phyloP scores from a whole-genome alignment of 257 asterid species.

The Jasminum sambac region DNA sequence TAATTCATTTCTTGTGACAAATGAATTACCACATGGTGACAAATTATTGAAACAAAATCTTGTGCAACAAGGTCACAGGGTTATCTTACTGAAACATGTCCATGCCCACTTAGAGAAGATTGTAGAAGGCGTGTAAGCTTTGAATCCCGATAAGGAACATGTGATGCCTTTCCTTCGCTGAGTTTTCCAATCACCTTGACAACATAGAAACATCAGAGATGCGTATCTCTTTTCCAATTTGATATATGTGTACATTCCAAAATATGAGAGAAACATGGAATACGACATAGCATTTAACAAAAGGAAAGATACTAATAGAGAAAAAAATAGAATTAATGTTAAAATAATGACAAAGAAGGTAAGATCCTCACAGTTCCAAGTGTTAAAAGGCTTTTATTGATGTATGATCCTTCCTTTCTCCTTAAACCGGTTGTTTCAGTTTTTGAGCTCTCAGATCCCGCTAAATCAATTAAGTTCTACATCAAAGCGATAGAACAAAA shows the following conservation, averaged over 20 bases:
- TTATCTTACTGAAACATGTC: constrained; percentile 92
- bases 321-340: constrained; percentile 8
- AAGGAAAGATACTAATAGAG: constrained; percentile 7
- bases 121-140: constrained; percentile 95
- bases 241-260: background rate
- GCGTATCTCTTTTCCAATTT: constrained; percentile 1
- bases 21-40: constrained; percentile 14
- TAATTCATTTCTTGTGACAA: background rate
- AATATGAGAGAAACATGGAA: background rate
- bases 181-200: constrained; percentile 93
- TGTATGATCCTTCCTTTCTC: constrained; percentile 97
- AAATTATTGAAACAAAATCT: constrained; percentile 22
- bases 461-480: constrained; percentile 90
- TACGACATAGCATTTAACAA: background rate
- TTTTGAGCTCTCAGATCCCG: constrained; percentile 98
- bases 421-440: constrained; percentile 96
- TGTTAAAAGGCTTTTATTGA: constrained; percentile 94
- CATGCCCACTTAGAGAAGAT: constrained; percentile 97
- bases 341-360: constrained; percentile 4
- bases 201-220: constrained; percentile 25
- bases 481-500: constrained; percentile 27
- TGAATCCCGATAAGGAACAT: constrained; percentile 97
- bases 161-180: constrained; percentile 96
- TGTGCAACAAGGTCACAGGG: background rate
- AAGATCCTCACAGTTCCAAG: constrained; percentile 86